Base-by-base conservation (phyloP, 805 yeast species). In the Jamesozyma spencerorum region DNA sequence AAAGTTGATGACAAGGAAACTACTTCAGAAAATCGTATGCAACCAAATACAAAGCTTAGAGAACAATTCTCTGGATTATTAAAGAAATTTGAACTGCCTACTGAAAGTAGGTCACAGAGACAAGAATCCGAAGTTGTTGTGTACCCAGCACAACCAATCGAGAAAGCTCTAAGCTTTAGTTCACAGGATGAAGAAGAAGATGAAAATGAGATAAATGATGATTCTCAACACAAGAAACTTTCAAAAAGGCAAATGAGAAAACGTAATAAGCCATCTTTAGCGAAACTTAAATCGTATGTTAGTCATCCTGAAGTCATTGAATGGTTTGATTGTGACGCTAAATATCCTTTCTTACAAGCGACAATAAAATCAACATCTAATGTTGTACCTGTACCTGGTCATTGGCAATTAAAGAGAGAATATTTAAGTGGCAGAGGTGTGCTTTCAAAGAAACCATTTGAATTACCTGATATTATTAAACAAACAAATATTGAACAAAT, bases 401-500 rank as follows among this genome's bases (percentile, higher is more conserved):
- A 87, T 59, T 90, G 98, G 98, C 76, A 75, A 39, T 63, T 72
- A 13, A 86, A 85, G 53, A 66, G 82, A 39, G 95, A 84, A 30
- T 87, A 79, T 50, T 62, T 87, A 3, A 65, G 86, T 1, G 69
- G 79, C 1, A 73, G 77, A 46, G 69, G 82, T 38, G 81, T 88
- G 1, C 47, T 77, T 18, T 87, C 79, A 40, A 77, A 77, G 49
- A 70, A 71, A 8, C 85, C 86, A 0, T 90, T 84, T 55, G 75
- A 76, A 53, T 66, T 90, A 17, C 97, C 97, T 0, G 69, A 75
- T 32, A 83, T 75, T 49, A 85, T 92, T 31, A 69, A 66, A 31
- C 85, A 77, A 39, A 88, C 97, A 0, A 95, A 95, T 2, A 87
- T 90, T 20, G 73, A 77, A 47, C 87, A 84, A 41, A 83, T 90